Evolutionary conservation across 495 filamentous ascomycete species (phyloP), one percentile per base, ranked within the genome.

Genomic region (Penicillium goetzii): DNA sequence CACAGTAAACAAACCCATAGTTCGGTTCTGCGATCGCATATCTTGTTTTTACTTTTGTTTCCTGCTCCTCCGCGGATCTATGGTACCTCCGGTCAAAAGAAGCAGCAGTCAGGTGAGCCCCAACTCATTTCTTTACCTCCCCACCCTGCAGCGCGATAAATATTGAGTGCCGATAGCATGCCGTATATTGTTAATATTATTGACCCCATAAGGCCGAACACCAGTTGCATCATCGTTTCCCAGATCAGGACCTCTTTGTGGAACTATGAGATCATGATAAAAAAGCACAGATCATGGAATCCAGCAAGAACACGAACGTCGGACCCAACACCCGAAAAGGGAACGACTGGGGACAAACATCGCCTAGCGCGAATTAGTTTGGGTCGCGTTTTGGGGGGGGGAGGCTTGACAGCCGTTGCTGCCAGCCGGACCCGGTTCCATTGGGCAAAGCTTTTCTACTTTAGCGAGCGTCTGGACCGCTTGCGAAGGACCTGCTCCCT

Each of bases 361-460:
- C 23, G 33, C 56, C 51, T 32, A 55, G 63, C 63, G 61, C 59
- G 59, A 41, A 43, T 21, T 47, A 30, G 62, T 62, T 53, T 60
- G 58, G 58, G 57, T 64, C 55, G 49, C 57, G 40, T 63, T 56
- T 55, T 62, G 26, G 45, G 60, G 60, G 38, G 32, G 41, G 4
- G 45, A 65, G 61, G 60, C 54, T 58, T 72, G 69, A 72, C 69
- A 72, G 69, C 69, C 69, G 69, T 72, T 71, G 62, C 41, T 61
- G 62, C n/a, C n/a, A 51, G 36, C 60, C 62, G 56, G 52, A 52
- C 25, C n/a, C n/a, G n/a, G n/a, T n/a, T n/a, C n/a, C n/a, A n/a
- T 38, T 25, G 58, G 34, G 60, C 36, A 67, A 59, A 71, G 66
- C 62, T 68, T 71, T 66, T 45, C 40, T 21, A 26, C 61, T 52